A percentile compares a stretch with the other conserved stretches of the same genome.
These are phyloP conservation scores for Saposhnikovia divaricata DNA, from an alignment of 129 eudicot genomes.

Conservation along the genomic window DNA sequence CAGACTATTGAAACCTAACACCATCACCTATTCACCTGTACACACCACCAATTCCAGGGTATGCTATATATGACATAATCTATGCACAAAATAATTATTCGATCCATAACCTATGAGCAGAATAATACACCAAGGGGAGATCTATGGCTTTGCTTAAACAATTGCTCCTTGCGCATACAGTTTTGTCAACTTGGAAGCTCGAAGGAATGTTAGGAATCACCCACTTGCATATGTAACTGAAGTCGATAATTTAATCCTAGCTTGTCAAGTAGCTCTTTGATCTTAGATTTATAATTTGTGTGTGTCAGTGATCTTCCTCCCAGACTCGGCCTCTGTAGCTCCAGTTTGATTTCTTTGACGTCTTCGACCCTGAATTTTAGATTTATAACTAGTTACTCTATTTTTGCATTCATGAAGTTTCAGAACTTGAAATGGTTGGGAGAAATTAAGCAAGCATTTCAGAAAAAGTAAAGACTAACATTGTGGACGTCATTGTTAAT, in stretches of 20 bases:
- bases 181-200: slow-evolving; percentile 5
- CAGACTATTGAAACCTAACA: background rate
- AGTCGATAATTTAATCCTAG: background rate
- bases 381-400: background rate
- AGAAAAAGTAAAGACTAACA: background rate
- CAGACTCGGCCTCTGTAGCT: slow-evolving; percentile 41
- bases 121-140: slow-evolving; percentile 3
- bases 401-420: background rate
- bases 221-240: slow-evolving; percentile 3
- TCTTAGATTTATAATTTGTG: slow-evolving; percentile 21
- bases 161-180: slow-evolving; percentile 11
- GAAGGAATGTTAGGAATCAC: slow-evolving; percentile 13
- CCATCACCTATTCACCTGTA: slow-evolving; percentile 35
- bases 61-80: background rate
- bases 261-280: background rate
- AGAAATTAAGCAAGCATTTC: background rate
- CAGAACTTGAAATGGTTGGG: no score
- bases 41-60: slow-evolving; percentile 32
- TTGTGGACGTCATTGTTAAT: no score
- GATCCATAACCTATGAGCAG: slow-evolving; percentile 25
- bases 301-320: slow-evolving; percentile 35
- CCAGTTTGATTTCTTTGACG: slow-evolving; percentile 40
- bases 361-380: slow-evolving; percentile 48
- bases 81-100: slow-evolving; percentile 24
- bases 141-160: slow-evolving; percentile 20